Conservation (phyloP, 495 filamentous ascomycete species). For the Talaromyces liani region DNA sequence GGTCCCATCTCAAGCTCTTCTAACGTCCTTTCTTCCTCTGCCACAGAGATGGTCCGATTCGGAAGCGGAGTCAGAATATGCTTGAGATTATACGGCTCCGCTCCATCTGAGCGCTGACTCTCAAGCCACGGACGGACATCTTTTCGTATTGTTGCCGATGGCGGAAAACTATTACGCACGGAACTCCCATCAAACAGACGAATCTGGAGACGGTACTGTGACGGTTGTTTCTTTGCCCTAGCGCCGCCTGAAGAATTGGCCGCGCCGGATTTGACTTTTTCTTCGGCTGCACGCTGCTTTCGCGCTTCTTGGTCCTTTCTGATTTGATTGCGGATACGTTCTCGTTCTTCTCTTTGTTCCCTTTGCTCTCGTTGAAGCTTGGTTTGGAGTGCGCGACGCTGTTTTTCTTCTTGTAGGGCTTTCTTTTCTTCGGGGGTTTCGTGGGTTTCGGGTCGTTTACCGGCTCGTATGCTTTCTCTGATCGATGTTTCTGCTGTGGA, state of each 20-base stretch:
- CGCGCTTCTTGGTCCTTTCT: slow-evolving; percentile 10
- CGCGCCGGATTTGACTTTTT: slow-evolving; percentile 22
- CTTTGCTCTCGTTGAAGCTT: slow-evolving; percentile 6
- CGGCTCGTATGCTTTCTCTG: slow-evolving; percentile 8
- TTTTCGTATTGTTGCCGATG: slow-evolving; percentile 50
- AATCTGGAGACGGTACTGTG: slow-evolving; percentile 62
- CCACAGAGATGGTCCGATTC: slow-evolving; percentile 59
- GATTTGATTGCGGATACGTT: slow-evolving; percentile 9
- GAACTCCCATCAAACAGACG: slow-evolving; percentile 78
- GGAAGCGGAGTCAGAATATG: slow-evolving; percentile 74
- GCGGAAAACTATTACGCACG: slow-evolving; percentile 63
- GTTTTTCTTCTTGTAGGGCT: slow-evolving; percentile 8
- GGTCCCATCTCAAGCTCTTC: slow-evolving; percentile 62
- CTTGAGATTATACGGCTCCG: slow-evolving; percentile 71
- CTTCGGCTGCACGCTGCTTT: slow-evolving; percentile 32
- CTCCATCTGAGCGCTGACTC: slow-evolving; percentile 34
- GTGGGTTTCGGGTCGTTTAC: not conserved
- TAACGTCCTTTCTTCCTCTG: slow-evolving; percentile 65
- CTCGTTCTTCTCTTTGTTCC: slow-evolving; percentile 9
- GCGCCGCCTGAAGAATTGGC: not conserved
- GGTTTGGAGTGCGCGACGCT: not conserved
- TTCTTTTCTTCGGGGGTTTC: slow-evolving; percentile 6
- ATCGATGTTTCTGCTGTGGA: not conserved
- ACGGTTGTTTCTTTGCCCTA: slow-evolving; percentile 14
- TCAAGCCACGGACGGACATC: slow-evolving; percentile 79